Percentiles rank a stretch among this genome's conserved stretches.
Evolutionary conservation across 305 asterid species (phyloP).

Genomic region (Caryopteris hybrid): DNA sequence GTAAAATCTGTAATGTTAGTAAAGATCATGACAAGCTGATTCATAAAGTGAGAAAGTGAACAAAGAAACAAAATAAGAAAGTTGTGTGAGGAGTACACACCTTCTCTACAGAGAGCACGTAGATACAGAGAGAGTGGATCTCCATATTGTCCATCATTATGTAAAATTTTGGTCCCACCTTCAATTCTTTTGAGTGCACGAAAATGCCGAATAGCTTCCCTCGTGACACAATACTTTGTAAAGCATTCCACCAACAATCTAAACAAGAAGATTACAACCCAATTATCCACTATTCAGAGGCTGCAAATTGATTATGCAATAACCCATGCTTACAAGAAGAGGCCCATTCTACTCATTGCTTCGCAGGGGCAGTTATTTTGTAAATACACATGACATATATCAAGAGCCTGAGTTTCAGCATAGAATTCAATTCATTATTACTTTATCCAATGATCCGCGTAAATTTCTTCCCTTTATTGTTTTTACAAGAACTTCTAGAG

Average conservation of each 20-base stretch:
- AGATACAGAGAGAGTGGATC: slow-evolving; percentile 97
- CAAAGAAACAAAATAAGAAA: slow-evolving; percentile 7
- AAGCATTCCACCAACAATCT: slow-evolving; percentile 97
- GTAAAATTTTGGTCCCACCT: slow-evolving; percentile 70
- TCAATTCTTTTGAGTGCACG: slow-evolving; percentile 79
- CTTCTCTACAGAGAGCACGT: slow-evolving; percentile 97
- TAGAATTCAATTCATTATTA: background rate
- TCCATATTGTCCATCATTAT: slow-evolving; percentile 78
- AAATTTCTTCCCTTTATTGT: background rate
- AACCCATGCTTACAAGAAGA: slow-evolving; percentile 8
- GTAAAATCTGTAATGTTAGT: background rate
- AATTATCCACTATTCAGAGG: slow-evolving; percentile 20
- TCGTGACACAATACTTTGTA: slow-evolving; percentile 89
- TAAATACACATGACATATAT: slow-evolving; percentile 10
- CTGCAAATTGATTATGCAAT: slow-evolving; percentile 3
- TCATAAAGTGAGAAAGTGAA: background rate
- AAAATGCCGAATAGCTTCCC: slow-evolving; percentile 94
- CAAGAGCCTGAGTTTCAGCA: slow-evolving; percentile 8
- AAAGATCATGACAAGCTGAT: slow-evolving; percentile 1
- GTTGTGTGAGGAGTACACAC: slow-evolving; percentile 27
- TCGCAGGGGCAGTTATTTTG: slow-evolving; percentile 15
- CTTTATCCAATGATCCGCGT: slow-evolving; percentile 1
- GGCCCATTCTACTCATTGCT: slow-evolving; percentile 12
- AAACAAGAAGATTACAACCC: slow-evolving; percentile 18
- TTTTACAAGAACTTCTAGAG: background rate